These are phyloP conservation scores for Cladosporium sphaerospermum DNA, from an alignment of 2,329 filamentous ascomycete genomes.

Conservation along the genomic window DNA sequence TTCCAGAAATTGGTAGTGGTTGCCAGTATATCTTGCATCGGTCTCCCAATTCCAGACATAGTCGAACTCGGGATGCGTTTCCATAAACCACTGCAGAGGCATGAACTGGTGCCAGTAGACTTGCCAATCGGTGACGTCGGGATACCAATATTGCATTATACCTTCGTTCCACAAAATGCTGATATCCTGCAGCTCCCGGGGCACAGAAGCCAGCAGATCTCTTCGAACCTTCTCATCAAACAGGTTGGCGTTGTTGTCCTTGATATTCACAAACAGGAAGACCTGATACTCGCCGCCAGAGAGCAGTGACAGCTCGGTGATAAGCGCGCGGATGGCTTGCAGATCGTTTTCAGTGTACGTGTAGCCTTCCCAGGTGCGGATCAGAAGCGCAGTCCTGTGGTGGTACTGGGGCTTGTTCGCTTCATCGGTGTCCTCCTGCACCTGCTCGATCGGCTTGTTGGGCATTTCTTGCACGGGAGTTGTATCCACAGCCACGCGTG, in stretches of 20 bases:
- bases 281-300: constrained; percentile 45
- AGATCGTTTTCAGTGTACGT: constrained; percentile 43
- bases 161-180: constrained; percentile 67
- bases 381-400: constrained; percentile 40
- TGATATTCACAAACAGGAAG: constrained; percentile 44
- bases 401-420: constrained; percentile 30
- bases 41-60: constrained; percentile 83
- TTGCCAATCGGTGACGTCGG: constrained; percentile 43
- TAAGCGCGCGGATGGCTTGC: constrained; percentile 40
- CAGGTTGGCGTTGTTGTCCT: constrained; percentile 51
- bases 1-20: constrained; percentile 73
- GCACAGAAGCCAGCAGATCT: constrained; percentile 56
- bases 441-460: constrained; percentile 10
- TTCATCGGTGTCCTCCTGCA: constrained; percentile 1
- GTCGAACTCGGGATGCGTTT: constrained; percentile 72
- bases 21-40: constrained; percentile 70
- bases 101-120: constrained; percentile 58
- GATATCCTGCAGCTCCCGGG: constrained; percentile 63
- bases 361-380: constrained; percentile 43
- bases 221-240: constrained; percentile 56
- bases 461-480: constrained; percentile 21
- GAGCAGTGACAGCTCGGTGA: constrained; percentile 40
- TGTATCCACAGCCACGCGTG: constrained; percentile 30
- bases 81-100: constrained; percentile 67
- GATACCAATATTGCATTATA: constrained; percentile 44